phyloP scores from a whole-genome alignment of 2,329 filamentous ascomycete species.

The Penicillium brevicompactum region DNA sequence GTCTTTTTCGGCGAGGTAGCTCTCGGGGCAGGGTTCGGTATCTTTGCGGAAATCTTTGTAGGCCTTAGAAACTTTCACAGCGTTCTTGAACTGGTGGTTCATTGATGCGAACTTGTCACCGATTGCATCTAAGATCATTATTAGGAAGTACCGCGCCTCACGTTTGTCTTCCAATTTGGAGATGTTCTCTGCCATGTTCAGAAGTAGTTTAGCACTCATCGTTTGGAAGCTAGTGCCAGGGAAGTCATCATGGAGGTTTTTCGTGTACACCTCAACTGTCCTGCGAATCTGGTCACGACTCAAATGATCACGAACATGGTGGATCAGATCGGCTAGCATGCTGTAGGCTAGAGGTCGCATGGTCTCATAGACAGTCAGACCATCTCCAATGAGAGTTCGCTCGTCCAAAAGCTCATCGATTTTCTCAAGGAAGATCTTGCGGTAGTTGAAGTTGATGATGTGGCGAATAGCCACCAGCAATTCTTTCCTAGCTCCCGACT shows the following conservation, averaged over 20 bases:
- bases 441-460: conserved; percentile 98
- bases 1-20: conserved; percentile 81
- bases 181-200: conserved; percentile 99
- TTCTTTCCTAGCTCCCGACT: conserved; percentile 91
- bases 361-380: conserved; percentile 93
- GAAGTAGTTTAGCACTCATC: conserved; percentile 94
- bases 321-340: conserved; percentile 96
- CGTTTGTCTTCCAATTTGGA: conserved; percentile 90
- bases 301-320: conserved; percentile 90
- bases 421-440: conserved; percentile 90
- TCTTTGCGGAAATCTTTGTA: conserved; percentile 76
- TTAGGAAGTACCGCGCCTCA: conserved; percentile 90
- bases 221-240: conserved; percentile 98
- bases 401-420: conserved; percentile 96
- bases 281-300: conserved; percentile 88
- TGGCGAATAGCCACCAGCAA: conserved; percentile 94
- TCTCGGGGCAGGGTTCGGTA: conserved; percentile 67
- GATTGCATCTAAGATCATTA: conserved; percentile 97
- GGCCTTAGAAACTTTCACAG: conserved; percentile 88
- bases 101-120: conserved; percentile 98
- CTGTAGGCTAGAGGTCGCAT: conserved; percentile 95
- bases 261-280: conserved; percentile 96
- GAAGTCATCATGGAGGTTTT: conserved; percentile 91
- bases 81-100: conserved; percentile 94
- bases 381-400: conserved; percentile 90